Conservation (phyloP, 2,329 filamentous ascomycete species). For the Neopestalotiopsis clavispora region DNA sequence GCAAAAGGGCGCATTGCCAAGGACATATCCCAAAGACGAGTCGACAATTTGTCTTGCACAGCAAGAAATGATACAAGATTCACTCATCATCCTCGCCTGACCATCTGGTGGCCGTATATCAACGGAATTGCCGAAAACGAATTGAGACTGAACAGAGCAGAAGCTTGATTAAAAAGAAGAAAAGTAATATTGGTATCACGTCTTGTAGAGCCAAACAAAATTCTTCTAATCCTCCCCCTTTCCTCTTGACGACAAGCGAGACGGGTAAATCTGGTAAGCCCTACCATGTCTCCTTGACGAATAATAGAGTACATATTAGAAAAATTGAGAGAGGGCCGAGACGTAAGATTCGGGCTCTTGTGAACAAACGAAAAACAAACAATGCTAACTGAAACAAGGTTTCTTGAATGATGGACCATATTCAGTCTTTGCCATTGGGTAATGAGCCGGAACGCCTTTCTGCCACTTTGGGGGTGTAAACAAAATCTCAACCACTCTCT, state of each 20-base stretch:
- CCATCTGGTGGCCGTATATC: too few species aligned
- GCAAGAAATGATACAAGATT: too few species aligned
- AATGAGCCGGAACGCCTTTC: constrained; percentile 10
- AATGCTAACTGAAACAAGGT: background rate
- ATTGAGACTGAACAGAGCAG: background rate
- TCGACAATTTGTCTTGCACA: too few species aligned
- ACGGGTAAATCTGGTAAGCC: background rate
- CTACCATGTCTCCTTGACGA: too few species aligned
- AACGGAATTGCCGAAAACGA: background rate
- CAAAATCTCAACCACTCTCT: background rate
- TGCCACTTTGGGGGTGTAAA: background rate
- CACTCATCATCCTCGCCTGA: too few species aligned
- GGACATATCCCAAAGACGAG: too few species aligned
- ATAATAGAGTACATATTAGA: too few species aligned
- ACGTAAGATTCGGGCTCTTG: too few species aligned
- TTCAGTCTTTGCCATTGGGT: background rate
- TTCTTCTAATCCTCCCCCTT: background rate
- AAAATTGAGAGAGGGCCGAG: too few species aligned
- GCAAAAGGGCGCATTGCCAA: too few species aligned
- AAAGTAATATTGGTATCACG: background rate
- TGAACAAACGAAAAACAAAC: background rate
- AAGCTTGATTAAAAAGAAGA: background rate
- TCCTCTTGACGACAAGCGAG: background rate
- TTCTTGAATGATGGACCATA: background rate
- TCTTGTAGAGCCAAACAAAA: background rate